Evolutionary conservation across 306 rosid genomes (phyloP), one percentile per base, ranked within the genome.

Genomic region (Parietaria judaica): DNA sequence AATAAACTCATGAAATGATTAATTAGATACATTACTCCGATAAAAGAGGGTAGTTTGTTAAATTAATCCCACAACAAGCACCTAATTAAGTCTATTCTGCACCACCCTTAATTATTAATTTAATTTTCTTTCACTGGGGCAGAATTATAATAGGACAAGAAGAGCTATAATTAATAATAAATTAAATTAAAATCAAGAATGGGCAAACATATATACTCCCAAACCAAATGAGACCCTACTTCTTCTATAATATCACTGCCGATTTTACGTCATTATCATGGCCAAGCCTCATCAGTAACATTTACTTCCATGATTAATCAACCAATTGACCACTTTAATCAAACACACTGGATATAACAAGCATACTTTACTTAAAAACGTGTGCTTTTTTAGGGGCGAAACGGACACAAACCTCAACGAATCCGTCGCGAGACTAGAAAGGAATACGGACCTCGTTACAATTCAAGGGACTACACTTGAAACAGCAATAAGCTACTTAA

Each of bases 251-350:
- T 10, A 11, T 9, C 12, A 23, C 10, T 41, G 64, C 60, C 36
- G 64, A 34, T 60, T 45, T 60, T 36, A 60, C 39, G 11, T 60
- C 52, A 44, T 15, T 38, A 60, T 60, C 51, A 44, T 23, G 13
- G 60, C 41, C 63, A 7, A 37, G 63, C 46, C 52, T 41, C 64
- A 56, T 56, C 8, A 7, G 8, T 31, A 31, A 1, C 5, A 56
- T 54, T 14, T 2, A 41, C 14, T 4, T 14, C 17, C 37, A 37
- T 12, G 31, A 23, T 23, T 23, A 56, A 13, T 37, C 36, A 36
- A 56, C 14, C n/a, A 4, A 57, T 14, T 12, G 36, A 8, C 34
- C 61, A 36, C 37, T 17, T 41, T 41, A 41, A 23, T 59, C 38
- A 59, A 60, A 16, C 64, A 16, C 52, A n/a, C 14, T 31, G 4